Evolutionary conservation across 2,329 filamentous ascomycete genomes (phyloP), one percentile per base, ranked within the genome.

Genomic region (Phialophora expanda): DNA sequence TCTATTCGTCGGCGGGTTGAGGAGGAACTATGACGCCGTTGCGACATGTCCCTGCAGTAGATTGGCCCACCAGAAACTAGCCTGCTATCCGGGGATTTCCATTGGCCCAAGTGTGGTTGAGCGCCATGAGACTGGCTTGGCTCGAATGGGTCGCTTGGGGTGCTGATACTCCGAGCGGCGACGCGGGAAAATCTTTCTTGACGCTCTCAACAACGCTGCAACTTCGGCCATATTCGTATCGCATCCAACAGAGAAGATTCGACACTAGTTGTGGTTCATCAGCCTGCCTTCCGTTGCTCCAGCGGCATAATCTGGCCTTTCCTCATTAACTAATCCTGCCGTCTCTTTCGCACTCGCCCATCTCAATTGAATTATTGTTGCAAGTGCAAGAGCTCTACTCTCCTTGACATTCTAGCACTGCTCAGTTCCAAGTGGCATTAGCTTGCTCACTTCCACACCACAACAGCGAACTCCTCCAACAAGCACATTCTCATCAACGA

Each of bases 351-450:
- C 53, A 53, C 34, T 22, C 54, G 17, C 20, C 17, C 48, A 28
- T 28, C 38, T 34, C 44, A 41, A 26, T 26, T 51, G 34, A 44
- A 14, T 38, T n/a, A 12, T 28, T 51, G 53, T 28, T 55, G 28
- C 50, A 56, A 28, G 53, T 38, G 22, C 32, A 34, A 24, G 32
- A 50, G 41, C 55, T 57, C 56, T 22, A 56, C 68, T 62, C 55
- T 57, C 65, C 56, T 66, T 64, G 26, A 44, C 50, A 34, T 58
- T 58, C 32, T n/a, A 38, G 55, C 56, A 32, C n/a, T 28, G 61
- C 41, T 26, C 44, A 26, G 50, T 56, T 54, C 26, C 62, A 65
- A 67, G 73, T 73, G 72, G 70, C 71, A 72, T 74, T 73, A 67
- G 64, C 58, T 73, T 72, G 72, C 71, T 73, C 69, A 73, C 72